Evolutionary conservation across 805 yeast species (phyloP), one percentile per base, ranked within the genome.

Genomic region (Pichia membranifaciens): DNA sequence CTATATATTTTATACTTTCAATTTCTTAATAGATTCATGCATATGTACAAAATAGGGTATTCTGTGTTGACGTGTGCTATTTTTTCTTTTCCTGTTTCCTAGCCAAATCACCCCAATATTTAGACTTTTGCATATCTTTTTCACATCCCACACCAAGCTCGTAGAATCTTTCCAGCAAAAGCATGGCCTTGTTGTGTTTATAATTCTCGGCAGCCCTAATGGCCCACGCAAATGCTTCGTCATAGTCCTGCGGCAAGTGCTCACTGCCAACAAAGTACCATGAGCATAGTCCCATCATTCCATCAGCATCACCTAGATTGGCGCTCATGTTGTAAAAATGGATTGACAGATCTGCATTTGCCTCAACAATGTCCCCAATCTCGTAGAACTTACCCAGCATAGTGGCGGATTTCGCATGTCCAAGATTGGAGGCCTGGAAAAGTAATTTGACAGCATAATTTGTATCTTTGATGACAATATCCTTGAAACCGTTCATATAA

Each of bases 151-250:
- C 79, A 1, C 98, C 98, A 59, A 81, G 76, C 51, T 88, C 95
- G 58, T 79, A 81, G 58, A 90, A 89, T 59, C 84, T 82, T 22
- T 90, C 96, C 37, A 88, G 69, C 0, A 95, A 84, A 61, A 77
- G 81, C 73, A 88, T 95, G 1, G 95, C 98, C 63, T 87, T 87
- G 5, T 87, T 76, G 33, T 75, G 72, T 15, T 87, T 87, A 35
- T 79, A 68, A 15, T 15, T 33, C 37, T 75, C 72, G 0, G 98
- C 97, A 0, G 98, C 91, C 53, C 87, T 73, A 45, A 78, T 69
- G 1, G 97, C 97, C 98, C 98, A 93, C 58, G 87, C 93, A 63
- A 83, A 91, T 1, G 97, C 95, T 65, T 90, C 96, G 45, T 69
- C 76, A 46, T 83, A 85, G 63, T 90, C 91, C 52, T 78, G 77